Conservation (phyloP, 495 filamentous ascomycete species). For the Penicillium pancosmium region DNA sequence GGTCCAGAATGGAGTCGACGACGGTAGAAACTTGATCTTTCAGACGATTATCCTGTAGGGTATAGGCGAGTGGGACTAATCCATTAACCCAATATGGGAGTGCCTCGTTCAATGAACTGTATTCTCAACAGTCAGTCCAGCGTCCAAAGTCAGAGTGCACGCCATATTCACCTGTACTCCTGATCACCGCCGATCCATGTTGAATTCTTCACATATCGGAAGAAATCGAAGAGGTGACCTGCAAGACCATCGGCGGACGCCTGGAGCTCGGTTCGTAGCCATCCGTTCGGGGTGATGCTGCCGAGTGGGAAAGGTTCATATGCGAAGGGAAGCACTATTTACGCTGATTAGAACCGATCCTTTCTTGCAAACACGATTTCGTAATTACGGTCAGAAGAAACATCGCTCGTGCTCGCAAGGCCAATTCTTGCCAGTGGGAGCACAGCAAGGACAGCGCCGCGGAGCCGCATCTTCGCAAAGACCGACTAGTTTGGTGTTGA, state of each 20-base stretch:
- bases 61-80: slow-evolving; percentile 65
- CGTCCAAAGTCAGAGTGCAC: no score
- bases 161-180: slow-evolving; percentile 39
- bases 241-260: slow-evolving; percentile 58
- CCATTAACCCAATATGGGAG: slow-evolving; percentile 70
- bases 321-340: slow-evolving; percentile 40
- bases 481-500: neutral
- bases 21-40: slow-evolving; percentile 55
- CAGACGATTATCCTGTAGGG: slow-evolving; percentile 54
- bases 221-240: slow-evolving; percentile 63
- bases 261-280: slow-evolving; percentile 60
- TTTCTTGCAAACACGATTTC: neutral
- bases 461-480: neutral
- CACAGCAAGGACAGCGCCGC: neutral
- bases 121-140: neutral
- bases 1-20: slow-evolving; percentile 52
- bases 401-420: neutral
- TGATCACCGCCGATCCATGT: slow-evolving; percentile 57
- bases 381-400: neutral
- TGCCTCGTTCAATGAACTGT: slow-evolving; percentile 60
- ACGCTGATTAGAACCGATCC: neutral
- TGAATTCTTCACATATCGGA: slow-evolving; percentile 56
- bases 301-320: slow-evolving; percentile 58
- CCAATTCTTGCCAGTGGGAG: neutral
- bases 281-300: slow-evolving; percentile 59